Base-by-base conservation (phyloP, 2,329 filamentous ascomycete genomes). In the Drechslerella dactyloides region DNA sequence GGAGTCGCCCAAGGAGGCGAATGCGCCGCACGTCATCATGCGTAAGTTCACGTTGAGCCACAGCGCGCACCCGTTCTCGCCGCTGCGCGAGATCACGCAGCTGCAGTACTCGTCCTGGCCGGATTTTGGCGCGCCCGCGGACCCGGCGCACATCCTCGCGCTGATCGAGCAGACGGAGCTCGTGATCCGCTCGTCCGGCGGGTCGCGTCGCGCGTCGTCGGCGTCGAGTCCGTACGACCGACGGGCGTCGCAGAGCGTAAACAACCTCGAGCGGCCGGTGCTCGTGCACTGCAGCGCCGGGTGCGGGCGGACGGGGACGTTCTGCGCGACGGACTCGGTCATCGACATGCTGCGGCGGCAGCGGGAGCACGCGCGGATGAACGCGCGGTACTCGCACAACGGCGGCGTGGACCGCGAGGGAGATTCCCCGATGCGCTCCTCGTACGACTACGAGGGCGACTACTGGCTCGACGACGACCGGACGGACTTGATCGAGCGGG, bases 261-360 rank as follows among this genome's bases (percentile, higher is more conserved):
- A 35, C 21, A 56, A 63, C 27, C 74, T 30, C 77, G 77, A 15
- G 23, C 84, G 90, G 30, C 93, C 93, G 6, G 87, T 97, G 76
- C 80, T 99, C 21, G 93, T 99, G 0, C 94, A 99, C 79, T 99
- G 94, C 81, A 96, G 91, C 60, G 94, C 94, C 2, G 94, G 94
- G 0, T 99, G 94, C 80, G 94, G 94, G 0, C 89, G 94, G 13
- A 99, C 94, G 0, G 94, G 94, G 2, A 93, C 94, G 0, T 99
- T 97, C 78, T 97, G 94, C 79, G 96, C 94, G 0, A 92, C 97
- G 15, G 94, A 97, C 79, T 93, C 89, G 42, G 94, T 97, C 7
- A 89, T 97, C 64, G 93, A 97, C 80, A 96, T 97, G 90, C 82
- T 99, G 70, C 96, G 96, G 81, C 87, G 90, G n/a, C 92, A 96